Conservation (phyloP, 805 yeast genomes). For the Kregervanrija pseudodelftensis region DNA sequence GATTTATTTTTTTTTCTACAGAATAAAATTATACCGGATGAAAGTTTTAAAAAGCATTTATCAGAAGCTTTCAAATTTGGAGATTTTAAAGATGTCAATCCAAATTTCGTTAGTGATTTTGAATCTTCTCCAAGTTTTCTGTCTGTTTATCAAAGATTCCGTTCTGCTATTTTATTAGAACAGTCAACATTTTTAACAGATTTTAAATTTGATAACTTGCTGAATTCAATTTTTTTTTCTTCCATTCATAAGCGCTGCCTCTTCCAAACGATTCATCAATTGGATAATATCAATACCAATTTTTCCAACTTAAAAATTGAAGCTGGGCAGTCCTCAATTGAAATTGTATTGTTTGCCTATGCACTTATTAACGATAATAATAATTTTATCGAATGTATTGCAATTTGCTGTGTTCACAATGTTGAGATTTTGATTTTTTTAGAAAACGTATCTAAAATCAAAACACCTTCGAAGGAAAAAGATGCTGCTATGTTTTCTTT, state of each 20-base stretch:
- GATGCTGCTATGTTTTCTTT: constrained; percentile 8
- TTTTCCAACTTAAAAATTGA: too few species aligned
- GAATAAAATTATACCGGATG: too few species aligned
- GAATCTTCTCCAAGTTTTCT: constrained; percentile 7
- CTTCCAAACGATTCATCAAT: too few species aligned
- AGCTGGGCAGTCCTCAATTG: too few species aligned
- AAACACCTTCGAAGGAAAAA: neutral
- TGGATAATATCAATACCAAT: too few species aligned
- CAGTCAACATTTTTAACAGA: constrained; percentile 17
- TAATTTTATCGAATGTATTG: too few species aligned
- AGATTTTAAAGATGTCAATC: constrained; percentile 1
- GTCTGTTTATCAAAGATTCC: constrained; percentile 16
- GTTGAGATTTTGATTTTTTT: neutral
- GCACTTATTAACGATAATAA: too few species aligned
- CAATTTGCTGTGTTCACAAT: neutral
- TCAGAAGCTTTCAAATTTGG: constrained; percentile 7
- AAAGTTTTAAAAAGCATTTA: constrained; percentile 1
- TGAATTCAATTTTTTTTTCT: constrained; percentile 9
- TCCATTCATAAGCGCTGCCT: constrained; percentile 3
- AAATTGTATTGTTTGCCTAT: too few species aligned
- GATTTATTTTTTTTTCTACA: constrained; percentile 11
- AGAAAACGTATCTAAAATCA: constrained; percentile 2
- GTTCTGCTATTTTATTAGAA: constrained; percentile 13
- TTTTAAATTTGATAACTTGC: constrained; percentile 4
- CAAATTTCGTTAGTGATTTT: constrained; percentile 1